Evolutionary conservation across 2,329 filamentous ascomycete genomes (phyloP).

Genomic region (Furcasterigmium sp.): DNA sequence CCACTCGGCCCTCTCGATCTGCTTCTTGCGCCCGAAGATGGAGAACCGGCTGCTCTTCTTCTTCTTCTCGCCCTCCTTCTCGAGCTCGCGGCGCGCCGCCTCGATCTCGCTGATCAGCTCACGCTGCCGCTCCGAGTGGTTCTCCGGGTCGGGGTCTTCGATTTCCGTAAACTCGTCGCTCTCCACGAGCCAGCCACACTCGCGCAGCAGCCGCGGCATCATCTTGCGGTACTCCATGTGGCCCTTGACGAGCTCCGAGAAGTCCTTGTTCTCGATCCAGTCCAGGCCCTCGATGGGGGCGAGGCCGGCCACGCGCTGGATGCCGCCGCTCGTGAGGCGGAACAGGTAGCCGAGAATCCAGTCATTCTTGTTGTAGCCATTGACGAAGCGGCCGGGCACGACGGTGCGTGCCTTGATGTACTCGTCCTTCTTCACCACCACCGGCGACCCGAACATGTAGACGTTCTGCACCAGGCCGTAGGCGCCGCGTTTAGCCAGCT

Average conservation of each 20-base stretch:
- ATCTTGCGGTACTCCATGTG: conserved; percentile 96
- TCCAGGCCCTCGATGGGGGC: conserved; percentile 70
- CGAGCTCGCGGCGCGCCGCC: conserved; percentile 81
- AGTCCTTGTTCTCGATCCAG: conserved; percentile 83
- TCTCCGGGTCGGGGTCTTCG: conserved; percentile 93
- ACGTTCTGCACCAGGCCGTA: conserved; percentile 90
- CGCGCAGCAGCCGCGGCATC: conserved; percentile 81
- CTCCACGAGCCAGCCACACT: conserved; percentile 87
- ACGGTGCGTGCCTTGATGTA: conserved; percentile 77
- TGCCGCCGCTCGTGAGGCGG: conserved; percentile 86
- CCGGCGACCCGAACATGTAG: conserved; percentile 86
- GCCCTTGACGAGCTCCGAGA: conserved; percentile 78
- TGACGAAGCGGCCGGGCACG: conserved; percentile 88
- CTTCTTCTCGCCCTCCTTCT: conserved; percentile 66
- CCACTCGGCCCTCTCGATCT: conserved; percentile 78
- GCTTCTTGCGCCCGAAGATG: conserved; percentile 77
- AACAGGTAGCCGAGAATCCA: conserved; percentile 98
- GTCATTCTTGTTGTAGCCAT: conserved; percentile 89
- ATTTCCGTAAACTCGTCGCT: conserved; percentile 95
- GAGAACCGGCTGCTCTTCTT: conserved; percentile 56
- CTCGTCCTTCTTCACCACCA: conserved; percentile 89
- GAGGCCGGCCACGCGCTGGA: conserved; percentile 82
- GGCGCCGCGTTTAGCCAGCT: conserved; percentile 78
- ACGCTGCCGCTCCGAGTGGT: conserved; percentile 79
- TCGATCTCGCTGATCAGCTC: conserved; percentile 97